Evolutionary conservation across 139 green algal genomes (phyloP), one percentile per base, ranked within the genome.

Genomic region (Coelastrella sp.): DNA sequence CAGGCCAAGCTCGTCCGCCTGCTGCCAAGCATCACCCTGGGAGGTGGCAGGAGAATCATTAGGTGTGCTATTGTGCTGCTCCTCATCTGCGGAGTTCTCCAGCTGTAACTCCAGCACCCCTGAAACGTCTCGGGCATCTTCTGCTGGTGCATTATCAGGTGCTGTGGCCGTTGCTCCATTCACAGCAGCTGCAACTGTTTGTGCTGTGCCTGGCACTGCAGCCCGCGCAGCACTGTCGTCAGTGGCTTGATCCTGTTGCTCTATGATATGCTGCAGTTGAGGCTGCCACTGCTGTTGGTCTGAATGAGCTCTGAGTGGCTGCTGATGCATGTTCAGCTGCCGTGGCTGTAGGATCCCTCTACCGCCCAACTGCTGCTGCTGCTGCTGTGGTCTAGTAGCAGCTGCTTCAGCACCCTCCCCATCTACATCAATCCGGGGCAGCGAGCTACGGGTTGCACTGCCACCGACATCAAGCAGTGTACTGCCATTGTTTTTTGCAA

Each of bases 301-400:
- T 66, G 57, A 7, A 19, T 23, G 60, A 22, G 20, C 17, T 68
- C n/a, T 65, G n/a, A 4, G 77, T 11, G 20, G 80, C 59, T 76
- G 81, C 81, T 61, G 61, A 61, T 76, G 61, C 81, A 87, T 68
- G 23, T 87, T 61, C 81, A 87, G 64, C 64, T 87, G 81, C 23
- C 81, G 81, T 4, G 81, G 81, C 81, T 87, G 81, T 58, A 87
- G 47, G n/a, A 87, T 22, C 2, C 81, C 81, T 7, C 60, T 75
- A 22, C 64, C 81, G 7, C 10, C 47, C 77, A 83, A 10, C 77
- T 83, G 77, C 22, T 80, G 74, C 74, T 80, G 74, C 74, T 74
- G 80, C 80, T 86, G 80, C 80, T 74, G n/a, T 73, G 80, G 13
- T 20, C 20, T 23, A 74, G 10, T 10, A 54, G 7, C 80, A 86